These are phyloP conservation scores for Epichloe festucae DNA, from an alignment of 2,329 filamentous ascomycete genomes.

Conservation along the genomic window DNA sequence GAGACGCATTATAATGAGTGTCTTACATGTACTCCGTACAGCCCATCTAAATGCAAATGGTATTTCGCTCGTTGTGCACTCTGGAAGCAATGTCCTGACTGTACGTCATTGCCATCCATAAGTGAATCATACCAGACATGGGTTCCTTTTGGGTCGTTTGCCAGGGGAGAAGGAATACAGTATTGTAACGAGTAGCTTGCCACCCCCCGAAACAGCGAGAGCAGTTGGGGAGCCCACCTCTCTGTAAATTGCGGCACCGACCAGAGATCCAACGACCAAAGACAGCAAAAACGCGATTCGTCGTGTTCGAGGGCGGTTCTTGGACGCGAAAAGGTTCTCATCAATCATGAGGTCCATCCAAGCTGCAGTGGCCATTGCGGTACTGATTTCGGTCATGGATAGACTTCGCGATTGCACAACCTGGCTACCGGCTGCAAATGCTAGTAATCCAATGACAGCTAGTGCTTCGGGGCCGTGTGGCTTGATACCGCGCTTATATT, in stretches of 20 bases:
- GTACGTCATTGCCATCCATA: neutral
- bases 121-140: slow-evolving; percentile 1
- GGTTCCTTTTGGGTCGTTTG: slow-evolving; percentile 6
- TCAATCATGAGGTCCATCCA: slow-evolving; percentile 49
- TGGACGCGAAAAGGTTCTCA: slow-evolving; percentile 28
- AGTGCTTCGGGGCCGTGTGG: slow-evolving; percentile 26
- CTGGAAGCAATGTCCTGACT: too few relatives aligned
- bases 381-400: slow-evolving; percentile 47
- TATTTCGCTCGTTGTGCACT: too few relatives aligned
- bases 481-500: slow-evolving; percentile 26
- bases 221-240: slow-evolving; percentile 12
- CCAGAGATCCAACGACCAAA: slow-evolving; percentile 34
- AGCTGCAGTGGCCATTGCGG: slow-evolving; percentile 51
- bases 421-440: slow-evolving; percentile 43
- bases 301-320: slow-evolving; percentile 37
- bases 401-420: slow-evolving; percentile 43
- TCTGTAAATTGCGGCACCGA: slow-evolving; percentile 35
- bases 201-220: slow-evolving; percentile 13
- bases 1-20: too few relatives aligned
- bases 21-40: too few relatives aligned
- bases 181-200: slow-evolving; percentile 13
- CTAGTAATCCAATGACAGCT: slow-evolving; percentile 35
- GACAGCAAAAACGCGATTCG: slow-evolving; percentile 35
- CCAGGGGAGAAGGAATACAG: slow-evolving; percentile 11
- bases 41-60: too few relatives aligned